Evolutionary conservation across 257 asterid genomes (phyloP), one percentile per base, ranked within the genome.

Genomic region (Catharanthus roseus): DNA sequence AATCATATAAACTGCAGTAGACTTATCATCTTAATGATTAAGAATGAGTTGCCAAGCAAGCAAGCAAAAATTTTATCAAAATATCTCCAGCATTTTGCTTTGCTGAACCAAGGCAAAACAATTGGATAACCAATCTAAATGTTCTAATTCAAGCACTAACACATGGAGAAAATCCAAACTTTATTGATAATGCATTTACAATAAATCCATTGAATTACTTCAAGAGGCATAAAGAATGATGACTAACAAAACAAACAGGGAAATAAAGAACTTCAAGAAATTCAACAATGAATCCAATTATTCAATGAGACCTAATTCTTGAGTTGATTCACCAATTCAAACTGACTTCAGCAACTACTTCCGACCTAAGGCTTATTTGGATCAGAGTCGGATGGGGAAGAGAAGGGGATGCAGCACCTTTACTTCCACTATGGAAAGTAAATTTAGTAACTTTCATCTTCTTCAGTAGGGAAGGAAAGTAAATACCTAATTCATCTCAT

Each of bases 241-340:
- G 24, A 8, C 42, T 51, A 53, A 24, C 72, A 51, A 68, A 68
- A 53, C 49, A 16, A 68, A n/a, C 49, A 67, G 53, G 4, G 36
- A 24, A 65, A 24, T 41, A 44, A 24, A 0, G 13, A 24, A 66
- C 24, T 23, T 8, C 28, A 42, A 44, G 31, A 9, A 42, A 26
- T 15, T 65, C 2, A 39, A 15, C 38, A 33, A 58, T 21, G n/a
- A 58, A 16, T 0, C 21, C 41, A 26, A 23, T 34, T 21, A 26
- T 8, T 28, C 64, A 1, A 6, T 11, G 64, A 28, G 9, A 31
- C 38, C 10, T 57, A 57, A 4, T 57, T 26, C 36, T 57, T 8
- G 34, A 28, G 38, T 24, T 10, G 2, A 4, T 57, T 57, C 28
- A 3, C 41, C 21, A 13, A 1, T 13, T 51, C n/a, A 11, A 16